These are phyloP conservation scores for Leishmania lainsoni DNA, from an alignment of 208 protist species.

Conservation along the genomic window DNA sequence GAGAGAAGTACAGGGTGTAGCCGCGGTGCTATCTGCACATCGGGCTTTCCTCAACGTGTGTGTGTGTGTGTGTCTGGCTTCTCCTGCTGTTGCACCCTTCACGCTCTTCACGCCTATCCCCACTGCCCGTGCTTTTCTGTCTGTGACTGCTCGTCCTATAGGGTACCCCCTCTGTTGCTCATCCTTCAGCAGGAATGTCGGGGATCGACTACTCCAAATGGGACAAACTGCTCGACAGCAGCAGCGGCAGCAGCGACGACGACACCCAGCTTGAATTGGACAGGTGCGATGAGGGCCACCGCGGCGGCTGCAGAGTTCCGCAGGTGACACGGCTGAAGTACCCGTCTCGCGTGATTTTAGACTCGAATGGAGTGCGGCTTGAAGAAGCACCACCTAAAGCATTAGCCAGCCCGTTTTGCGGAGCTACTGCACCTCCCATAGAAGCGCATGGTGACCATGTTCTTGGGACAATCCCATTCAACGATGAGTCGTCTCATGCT, in stretches of 20 bases:
- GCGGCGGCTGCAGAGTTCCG: slow-evolving; percentile 11
- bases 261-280: not conserved
- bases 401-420: slow-evolving; percentile 50
- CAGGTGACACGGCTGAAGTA: slow-evolving; percentile 60
- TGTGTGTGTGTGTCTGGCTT: not conserved
- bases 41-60: not conserved
- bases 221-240: slow-evolving; percentile 61
- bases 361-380: slow-evolving; percentile 59
- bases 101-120: too few relatives aligned
- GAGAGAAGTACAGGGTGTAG: too few relatives aligned
- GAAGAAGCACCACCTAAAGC: slow-evolving; percentile 35
- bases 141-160: not conserved
- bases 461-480: not conserved
- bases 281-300: not conserved
- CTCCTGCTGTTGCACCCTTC: not conserved
- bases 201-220: slow-evolving; percentile 89
- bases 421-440: too few relatives aligned
- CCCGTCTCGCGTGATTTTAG: slow-evolving; percentile 68
- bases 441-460: not conserved
- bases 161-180: not conserved
- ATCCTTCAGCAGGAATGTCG: slow-evolving; percentile 12
- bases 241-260: slow-evolving; percentile 3
- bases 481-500: not conserved
- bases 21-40: too few relatives aligned
- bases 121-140: not conserved